Evolutionary conservation across 805 yeast species (phyloP), one percentile per base, ranked within the genome.

Genomic region (Wickerhamomyces pijperi): DNA sequence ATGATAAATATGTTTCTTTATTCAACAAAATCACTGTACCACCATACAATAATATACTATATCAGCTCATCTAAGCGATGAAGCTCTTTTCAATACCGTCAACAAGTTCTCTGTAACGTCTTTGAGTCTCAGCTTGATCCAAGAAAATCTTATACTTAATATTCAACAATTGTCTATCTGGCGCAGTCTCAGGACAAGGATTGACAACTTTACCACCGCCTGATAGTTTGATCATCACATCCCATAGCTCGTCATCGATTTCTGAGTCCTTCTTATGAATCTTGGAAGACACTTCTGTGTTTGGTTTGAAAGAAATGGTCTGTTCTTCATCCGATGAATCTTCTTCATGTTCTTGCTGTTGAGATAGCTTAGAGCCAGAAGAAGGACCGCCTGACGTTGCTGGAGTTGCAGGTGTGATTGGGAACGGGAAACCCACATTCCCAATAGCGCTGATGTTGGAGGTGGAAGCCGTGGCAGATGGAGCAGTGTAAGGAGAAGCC

Each of bases 51-150:
- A n/a, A n/a, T n/a, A n/a, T n/a, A n/a, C n/a, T n/a, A n/a, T n/a
- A n/a, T n/a, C n/a, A n/a, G n/a, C n/a, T n/a, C n/a, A n/a, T n/a
- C n/a, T n/a, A n/a, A n/a, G n/a, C n/a, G n/a, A n/a, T n/a, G 14
- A 25, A 25, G 29, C 29, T 25, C 29, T 28, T 20, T 35, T 59
- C 64, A 14, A 71, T 65, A 32, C 55, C 58, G 47, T 78, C 83
- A 35, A 90, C 86, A 64, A 74, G 55, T 19, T 64, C 59, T 57
- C 97, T 73, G 62, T 85, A 90, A 51, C 68, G 74, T 51, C 72
- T 79, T 61, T 92, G 97, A 21, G 81, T 72, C 48, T 67, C 74
- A 35, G 94, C 86, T 74, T 85, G 92, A 54, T 90, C 96, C 40
- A 85, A 65, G 70, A 86, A 87, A 34, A 90, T 74, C 60, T 76